phyloP scores from a whole-genome alignment of 441 rosid species.

The Pelargonium fulgidum region DNA sequence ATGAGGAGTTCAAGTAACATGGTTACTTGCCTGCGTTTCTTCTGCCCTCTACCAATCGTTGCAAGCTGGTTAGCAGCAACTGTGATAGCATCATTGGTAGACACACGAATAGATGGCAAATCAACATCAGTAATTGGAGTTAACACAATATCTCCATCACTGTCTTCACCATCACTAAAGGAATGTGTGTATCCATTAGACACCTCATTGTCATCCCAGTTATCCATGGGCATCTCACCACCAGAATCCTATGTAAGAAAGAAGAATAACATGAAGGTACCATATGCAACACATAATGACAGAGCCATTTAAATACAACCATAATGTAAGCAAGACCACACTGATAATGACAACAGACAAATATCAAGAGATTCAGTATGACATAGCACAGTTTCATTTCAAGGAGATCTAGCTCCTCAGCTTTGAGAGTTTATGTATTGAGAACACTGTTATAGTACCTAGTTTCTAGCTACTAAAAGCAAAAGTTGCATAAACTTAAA shows the following conservation, averaged over 20 bases:
- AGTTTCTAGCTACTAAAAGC: neutral
- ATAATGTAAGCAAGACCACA: neutral
- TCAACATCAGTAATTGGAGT: constrained; percentile 51
- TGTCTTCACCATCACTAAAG: constrained; percentile 79
- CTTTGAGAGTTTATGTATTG: neutral
- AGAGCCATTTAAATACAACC: neutral
- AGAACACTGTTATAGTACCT: neutral
- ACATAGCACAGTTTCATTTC: neutral
- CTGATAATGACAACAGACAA: neutral
- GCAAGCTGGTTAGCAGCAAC: constrained; percentile 58
- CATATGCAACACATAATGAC: neutral
- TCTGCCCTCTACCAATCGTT: constrained; percentile 45
- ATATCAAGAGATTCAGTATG: neutral
- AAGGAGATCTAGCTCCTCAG: neutral
- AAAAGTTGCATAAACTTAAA: neutral
- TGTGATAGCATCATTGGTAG: constrained; percentile 47
- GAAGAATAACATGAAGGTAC: neutral
- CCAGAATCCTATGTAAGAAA: constrained; percentile 35
- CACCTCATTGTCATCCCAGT: constrained; percentile 40
- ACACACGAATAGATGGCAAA: constrained; percentile 38
- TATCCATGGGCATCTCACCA: constrained; percentile 42
- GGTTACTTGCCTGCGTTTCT: constrained; percentile 49
- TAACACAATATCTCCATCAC: constrained; percentile 59
- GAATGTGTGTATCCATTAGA: constrained; percentile 34
- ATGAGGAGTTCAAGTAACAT: neutral